Percentiles rank a stretch among this genome's conserved stretches.
Evolutionary conservation across 495 filamentous ascomycete genomes (phyloP).

Genomic region (Letharia columbiana): DNA sequence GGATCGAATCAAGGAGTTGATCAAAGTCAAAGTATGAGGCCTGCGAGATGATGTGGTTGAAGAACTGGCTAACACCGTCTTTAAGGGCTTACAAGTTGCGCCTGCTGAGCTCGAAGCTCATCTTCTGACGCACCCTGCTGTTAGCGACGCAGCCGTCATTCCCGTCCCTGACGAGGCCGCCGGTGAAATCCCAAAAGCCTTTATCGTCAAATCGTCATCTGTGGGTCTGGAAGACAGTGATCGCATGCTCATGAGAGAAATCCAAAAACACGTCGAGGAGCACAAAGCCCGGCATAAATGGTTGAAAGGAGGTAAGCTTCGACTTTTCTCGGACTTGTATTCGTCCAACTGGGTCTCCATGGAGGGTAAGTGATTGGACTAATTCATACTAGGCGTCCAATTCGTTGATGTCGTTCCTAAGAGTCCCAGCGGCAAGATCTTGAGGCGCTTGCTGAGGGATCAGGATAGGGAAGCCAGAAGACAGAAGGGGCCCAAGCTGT

Average conservation of each 20-base stretch:
- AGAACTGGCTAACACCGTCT: neutral
- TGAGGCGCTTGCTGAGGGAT: constrained; percentile 72
- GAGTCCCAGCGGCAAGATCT: constrained; percentile 87
- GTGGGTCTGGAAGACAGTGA: constrained; percentile 52
- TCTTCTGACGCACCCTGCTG: constrained; percentile 69
- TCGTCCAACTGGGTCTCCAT: neutral
- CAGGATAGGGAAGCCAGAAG: constrained; percentile 62
- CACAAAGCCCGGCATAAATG: constrained; percentile 85
- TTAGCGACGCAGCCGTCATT: constrained; percentile 80
- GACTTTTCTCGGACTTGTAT: neutral
- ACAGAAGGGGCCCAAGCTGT: constrained; percentile 52
- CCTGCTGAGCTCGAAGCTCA: constrained; percentile 88
- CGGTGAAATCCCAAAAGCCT: constrained; percentile 83
- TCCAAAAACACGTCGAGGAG: constrained; percentile 68
- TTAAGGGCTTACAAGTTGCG: constrained; percentile 80
- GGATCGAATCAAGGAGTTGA: constrained; percentile 86
- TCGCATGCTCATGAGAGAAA: constrained; percentile 49
- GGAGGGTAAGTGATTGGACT: neutral
- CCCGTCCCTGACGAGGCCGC: constrained; percentile 63
- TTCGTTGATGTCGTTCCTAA: constrained; percentile 63
- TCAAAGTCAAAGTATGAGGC: constrained; percentile 72
- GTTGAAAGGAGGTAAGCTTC: constrained; percentile 54
- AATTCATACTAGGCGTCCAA: constrained; percentile 12
- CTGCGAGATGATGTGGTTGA: neutral
- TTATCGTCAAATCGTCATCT: constrained; percentile 63